Percentiles rank a stretch among this genome's conserved stretches.
Evolutionary conservation across 2,329 filamentous ascomycete genomes (phyloP).

Genomic region (Venturia carpophila): DNA sequence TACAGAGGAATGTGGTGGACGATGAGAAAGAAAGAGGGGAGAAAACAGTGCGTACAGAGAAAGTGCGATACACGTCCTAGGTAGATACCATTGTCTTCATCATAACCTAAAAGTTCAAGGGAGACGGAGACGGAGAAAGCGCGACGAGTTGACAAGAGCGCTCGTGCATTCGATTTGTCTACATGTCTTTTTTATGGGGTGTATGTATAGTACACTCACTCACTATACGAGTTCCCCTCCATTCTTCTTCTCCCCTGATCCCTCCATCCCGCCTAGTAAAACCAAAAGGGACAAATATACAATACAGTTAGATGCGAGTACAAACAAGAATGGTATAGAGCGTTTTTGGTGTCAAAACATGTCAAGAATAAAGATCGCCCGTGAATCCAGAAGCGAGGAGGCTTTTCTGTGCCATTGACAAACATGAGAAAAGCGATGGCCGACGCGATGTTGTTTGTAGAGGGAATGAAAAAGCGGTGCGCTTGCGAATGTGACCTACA

Average conservation of each 20-base stretch:
- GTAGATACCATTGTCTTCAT: no score
- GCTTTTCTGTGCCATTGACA: neutral
- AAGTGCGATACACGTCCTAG: no score
- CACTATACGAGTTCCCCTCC: neutral
- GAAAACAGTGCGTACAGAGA: no score
- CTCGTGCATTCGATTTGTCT: neutral
- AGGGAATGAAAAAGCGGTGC: neutral
- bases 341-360: neutral
- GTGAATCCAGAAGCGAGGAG: neutral
- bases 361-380: neutral
- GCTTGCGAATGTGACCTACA: neutral
- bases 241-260: neutral
- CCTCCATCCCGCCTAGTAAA: neutral
- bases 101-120: no score
- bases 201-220: no score
- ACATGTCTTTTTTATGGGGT: neutral
- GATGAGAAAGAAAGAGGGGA: no score
- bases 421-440: neutral
- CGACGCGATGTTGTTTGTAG: neutral
- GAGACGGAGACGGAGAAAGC: no score
- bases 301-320: slow-evolving; percentile 6
- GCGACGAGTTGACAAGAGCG: neutral
- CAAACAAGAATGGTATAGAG: slow-evolving; percentile 12
- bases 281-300: neutral
- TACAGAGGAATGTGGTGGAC: no score